phyloP scores from a whole-genome alignment of 495 filamentous ascomycete species.

The Penicillium soppii region DNA sequence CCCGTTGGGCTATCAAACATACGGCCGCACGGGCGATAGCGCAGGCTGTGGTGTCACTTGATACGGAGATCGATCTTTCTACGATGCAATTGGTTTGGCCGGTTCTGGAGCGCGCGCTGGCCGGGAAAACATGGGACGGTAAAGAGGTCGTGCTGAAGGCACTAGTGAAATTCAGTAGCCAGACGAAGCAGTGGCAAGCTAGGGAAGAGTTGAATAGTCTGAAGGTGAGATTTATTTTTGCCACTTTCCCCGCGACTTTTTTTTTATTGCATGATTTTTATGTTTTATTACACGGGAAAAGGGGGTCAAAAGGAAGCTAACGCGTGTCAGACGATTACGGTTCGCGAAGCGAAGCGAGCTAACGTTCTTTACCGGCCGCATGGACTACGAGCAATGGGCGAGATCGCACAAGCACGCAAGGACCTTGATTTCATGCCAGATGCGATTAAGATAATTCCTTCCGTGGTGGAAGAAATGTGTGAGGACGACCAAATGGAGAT shows the following conservation, averaged over 20 bases:
- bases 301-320: constrained; percentile 23
- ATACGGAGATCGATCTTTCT: constrained; percentile 52
- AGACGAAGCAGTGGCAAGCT: constrained; percentile 56
- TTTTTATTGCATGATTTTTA: background rate
- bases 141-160: constrained; percentile 88
- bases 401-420: constrained; percentile 60
- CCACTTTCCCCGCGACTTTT: constrained; percentile 7
- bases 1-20: constrained; percentile 88
- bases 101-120: constrained; percentile 71
- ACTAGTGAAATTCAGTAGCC: constrained; percentile 73
- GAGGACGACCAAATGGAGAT: constrained; percentile 67
- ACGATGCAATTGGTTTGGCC: constrained; percentile 75
- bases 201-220: constrained; percentile 46
- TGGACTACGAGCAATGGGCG: constrained; percentile 70
- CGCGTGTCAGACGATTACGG: constrained; percentile 52
- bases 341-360: constrained; percentile 87
- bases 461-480: constrained; percentile 55
- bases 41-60: constrained; percentile 63
- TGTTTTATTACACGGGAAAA: background rate
- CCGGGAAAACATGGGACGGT: constrained; percentile 88
- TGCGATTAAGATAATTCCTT: constrained; percentile 60
- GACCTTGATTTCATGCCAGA: constrained; percentile 68
- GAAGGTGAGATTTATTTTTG: constrained; percentile 50
- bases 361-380: constrained; percentile 78
- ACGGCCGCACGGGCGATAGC: constrained; percentile 78